These are phyloP conservation scores for Ceratocystiopsis brevicomis DNA, from an alignment of 2,329 filamentous ascomycete genomes.

Conservation along the genomic window DNA sequence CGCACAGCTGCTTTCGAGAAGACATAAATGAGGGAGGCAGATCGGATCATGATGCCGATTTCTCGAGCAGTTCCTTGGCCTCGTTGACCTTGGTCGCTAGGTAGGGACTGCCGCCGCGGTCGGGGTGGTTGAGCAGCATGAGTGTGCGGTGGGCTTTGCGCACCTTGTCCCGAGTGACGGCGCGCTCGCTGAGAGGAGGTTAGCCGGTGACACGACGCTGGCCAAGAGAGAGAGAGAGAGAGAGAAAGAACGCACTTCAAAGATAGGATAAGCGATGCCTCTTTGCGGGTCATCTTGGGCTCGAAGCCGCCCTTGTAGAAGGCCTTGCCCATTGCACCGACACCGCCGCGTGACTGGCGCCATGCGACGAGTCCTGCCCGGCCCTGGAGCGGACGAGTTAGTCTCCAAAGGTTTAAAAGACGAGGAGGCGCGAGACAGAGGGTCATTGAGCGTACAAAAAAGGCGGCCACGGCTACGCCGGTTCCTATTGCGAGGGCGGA, in stretches of 20 bases:
- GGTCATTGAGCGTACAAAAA: slow-evolving; percentile 27
- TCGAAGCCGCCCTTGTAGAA: slow-evolving; percentile 99
- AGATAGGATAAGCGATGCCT: slow-evolving; percentile 78
- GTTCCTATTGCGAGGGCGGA: slow-evolving; percentile 38
- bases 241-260: slow-evolving; percentile 46
- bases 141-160: slow-evolving; percentile 88
- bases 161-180: slow-evolving; percentile 77
- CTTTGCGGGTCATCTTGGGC: slow-evolving; percentile 76
- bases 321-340: slow-evolving; percentile 66
- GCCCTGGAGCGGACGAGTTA: slow-evolving; percentile 39
- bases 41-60: slow-evolving; percentile 20
- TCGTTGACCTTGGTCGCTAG: slow-evolving; percentile 96
- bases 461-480: slow-evolving; percentile 45
- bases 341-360: slow-evolving; percentile 59
- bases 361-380: slow-evolving; percentile 82
- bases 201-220: not conserved
- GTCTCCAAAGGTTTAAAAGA: not conserved
- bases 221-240: not conserved
- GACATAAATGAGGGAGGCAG: too few relatives aligned
- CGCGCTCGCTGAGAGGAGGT: slow-evolving; percentile 47
- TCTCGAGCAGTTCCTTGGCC: slow-evolving; percentile 90
- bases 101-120: slow-evolving; percentile 91
- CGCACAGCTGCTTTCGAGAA: too few relatives aligned
- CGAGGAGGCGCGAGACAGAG: not conserved
- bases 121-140: slow-evolving; percentile 95